Conservation (phyloP, 495 filamentous ascomycete species). For the Aspergillus haitiensis region DNA sequence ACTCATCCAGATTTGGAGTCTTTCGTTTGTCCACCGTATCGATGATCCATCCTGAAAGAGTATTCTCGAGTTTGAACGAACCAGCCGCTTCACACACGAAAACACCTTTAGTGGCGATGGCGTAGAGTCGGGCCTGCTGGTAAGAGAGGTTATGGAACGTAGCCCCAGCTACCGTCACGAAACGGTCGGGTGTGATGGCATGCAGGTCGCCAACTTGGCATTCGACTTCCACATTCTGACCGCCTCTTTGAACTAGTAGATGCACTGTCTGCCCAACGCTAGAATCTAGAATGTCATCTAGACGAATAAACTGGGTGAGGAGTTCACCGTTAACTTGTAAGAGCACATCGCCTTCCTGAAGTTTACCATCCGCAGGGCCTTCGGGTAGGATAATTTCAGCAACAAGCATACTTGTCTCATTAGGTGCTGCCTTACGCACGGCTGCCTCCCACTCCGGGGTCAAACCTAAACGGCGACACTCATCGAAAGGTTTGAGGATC, state of each 20-base stretch:
- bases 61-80: constrained; percentile 90
- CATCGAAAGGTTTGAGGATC: constrained; percentile 95
- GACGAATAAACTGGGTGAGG: constrained; percentile 85
- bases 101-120: constrained; percentile 86
- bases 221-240: constrained; percentile 82
- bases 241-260: constrained; percentile 82
- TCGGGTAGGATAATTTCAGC: constrained; percentile 93
- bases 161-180: constrained; percentile 88
- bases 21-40: constrained; percentile 88
- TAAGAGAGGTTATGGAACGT: constrained; percentile 96
- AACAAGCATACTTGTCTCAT: constrained; percentile 94
- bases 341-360: constrained; percentile 95
- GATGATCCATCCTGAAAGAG: constrained; percentile 89
- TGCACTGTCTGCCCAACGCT: constrained; percentile 73
- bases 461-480: constrained; percentile 88
- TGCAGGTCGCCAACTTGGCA: constrained; percentile 88
- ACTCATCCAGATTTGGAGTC: constrained; percentile 80
- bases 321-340: constrained; percentile 92
- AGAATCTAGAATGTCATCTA: constrained; percentile 93
- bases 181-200: constrained; percentile 91
- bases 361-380: constrained; percentile 78
- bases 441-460: constrained; percentile 81
- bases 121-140: constrained; percentile 91
- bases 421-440: constrained; percentile 78
- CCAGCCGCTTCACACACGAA: constrained; percentile 94